Evolutionary conservation across 2,329 filamentous ascomycete genomes (phyloP).

Genomic region (Fusarium piperis): DNA sequence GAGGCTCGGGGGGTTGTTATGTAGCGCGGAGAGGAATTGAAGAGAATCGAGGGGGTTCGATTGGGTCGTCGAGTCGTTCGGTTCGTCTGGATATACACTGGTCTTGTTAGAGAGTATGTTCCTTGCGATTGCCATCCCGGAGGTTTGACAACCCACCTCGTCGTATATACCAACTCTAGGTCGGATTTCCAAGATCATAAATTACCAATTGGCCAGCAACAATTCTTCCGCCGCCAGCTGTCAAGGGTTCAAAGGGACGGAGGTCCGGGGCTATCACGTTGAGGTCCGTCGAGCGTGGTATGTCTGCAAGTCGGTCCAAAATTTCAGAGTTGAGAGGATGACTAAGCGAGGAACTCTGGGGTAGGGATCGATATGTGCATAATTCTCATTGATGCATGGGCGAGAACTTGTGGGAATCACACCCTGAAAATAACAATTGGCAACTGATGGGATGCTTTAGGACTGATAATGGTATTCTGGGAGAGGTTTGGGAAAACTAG

Average conservation of each 20-base stretch:
- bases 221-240: conserved; percentile 3
- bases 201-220: neutral
- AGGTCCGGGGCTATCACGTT: conserved; percentile 17
- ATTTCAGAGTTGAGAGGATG: conserved; percentile 30
- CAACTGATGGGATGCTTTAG: neutral
- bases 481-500: neutral
- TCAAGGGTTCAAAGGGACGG: conserved; percentile 15
- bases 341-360: conserved; percentile 23
- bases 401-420: neutral
- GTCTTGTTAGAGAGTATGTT: conserved; percentile 15
- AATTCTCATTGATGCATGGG: conserved; percentile 19
- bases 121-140: neutral
- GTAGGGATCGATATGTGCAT: conserved; percentile 12
- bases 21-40: neutral
- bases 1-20: neutral
- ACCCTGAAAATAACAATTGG: neutral
- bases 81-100: neutral
- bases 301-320: conserved; percentile 29
- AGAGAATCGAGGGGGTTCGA: neutral
- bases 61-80: neutral
- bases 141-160: conserved; percentile 22
- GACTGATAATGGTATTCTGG: neutral
- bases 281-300: conserved; percentile 13
- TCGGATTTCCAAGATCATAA: neutral
- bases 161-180: neutral